Conservation (phyloP, 2,329 filamentous ascomycete genomes). For the Myrmaecium sp. region DNA sequence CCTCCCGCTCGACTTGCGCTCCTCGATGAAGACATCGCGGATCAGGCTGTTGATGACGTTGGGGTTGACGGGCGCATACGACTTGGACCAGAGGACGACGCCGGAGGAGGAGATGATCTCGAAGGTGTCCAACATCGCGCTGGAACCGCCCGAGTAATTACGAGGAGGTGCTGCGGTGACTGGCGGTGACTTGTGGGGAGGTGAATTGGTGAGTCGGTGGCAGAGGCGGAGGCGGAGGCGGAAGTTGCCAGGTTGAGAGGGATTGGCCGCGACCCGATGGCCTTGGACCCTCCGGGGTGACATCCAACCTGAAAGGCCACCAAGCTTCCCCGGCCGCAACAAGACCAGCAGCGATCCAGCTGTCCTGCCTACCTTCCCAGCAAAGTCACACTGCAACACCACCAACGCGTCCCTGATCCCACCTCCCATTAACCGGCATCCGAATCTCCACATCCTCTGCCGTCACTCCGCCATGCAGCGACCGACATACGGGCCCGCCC, state of each 20-base stretch:
- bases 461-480: constrained; percentile 57
- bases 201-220: constrained; percentile 16
- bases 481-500: constrained; percentile 57
- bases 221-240: constrained; percentile 6
- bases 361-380: constrained; percentile 2
- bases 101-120: constrained; percentile 93
- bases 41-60: constrained; percentile 89
- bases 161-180: constrained; percentile 2
- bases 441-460: constrained; percentile 1
- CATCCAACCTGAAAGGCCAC: background rate
- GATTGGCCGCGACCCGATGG: background rate
- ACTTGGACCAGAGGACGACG: constrained; percentile 90
- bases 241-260: constrained; percentile 6
- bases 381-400: background rate
- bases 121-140: constrained; percentile 78
- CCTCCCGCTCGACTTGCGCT: constrained; percentile 50
- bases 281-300: background rate
- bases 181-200: constrained; percentile 5
- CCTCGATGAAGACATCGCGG: constrained; percentile 93
- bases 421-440: background rate
- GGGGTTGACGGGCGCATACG: constrained; percentile 62
- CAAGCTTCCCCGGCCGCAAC: no score
- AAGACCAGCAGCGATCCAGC: no score
- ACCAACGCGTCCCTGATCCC: constrained; percentile 1
- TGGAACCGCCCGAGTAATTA: no score